Base-by-base conservation (phyloP, 2,329 filamentous ascomycete genomes). In the Monosporascus sp. region DNA sequence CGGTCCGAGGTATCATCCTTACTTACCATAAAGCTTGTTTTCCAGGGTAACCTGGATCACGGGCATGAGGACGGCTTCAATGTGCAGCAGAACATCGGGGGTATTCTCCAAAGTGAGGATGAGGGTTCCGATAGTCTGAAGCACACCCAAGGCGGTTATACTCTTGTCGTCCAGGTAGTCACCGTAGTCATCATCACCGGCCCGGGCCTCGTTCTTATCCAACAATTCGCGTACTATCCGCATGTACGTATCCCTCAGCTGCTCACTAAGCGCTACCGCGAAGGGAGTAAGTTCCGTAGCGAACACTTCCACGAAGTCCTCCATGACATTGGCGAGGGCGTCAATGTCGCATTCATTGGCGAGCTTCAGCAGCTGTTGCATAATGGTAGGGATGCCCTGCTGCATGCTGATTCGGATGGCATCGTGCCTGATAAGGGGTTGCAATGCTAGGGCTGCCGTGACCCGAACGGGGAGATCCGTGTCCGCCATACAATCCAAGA, bases 261-360 rank as follows among this genome's bases (percentile, higher is more conserved):
- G 94, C 73, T 97, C 92, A 66, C 91, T 96, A 4, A 99, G 79
- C 5, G 94, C 94, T 35, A 99, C 93, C 11, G 94, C 94, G 65
- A 99, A 99, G 3, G 94, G 94, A 6, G 94, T 97, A 47, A 99
- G 81, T 70, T 99, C 94, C 3, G 91, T 82, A n/a, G 94, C 93
- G 68, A 99, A 99, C 2, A 97, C 92, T 71, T 99, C 94, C 46
- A 99, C 94, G 68, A 99, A 99, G 68, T 99, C 94, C 72, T 99
- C 94, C 94, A 99, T 99, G 40, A 99, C 94, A 66, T 97, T 97
- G 22, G 94, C 93, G 41, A 99, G 79, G 5, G 94, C 92, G 71
- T 99, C 94, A 48, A 99, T 93, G 68, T 99, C 94, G 54, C 95
- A 94, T 73, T 99, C 94, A 67, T 99, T 99, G 27, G 94, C 93